Percentiles rank a stretch among this genome's conserved stretches.
These are phyloP conservation scores for Phytophthora palmivora DNA, from an alignment of 352 stramenopile species.

Conservation along the genomic window DNA sequence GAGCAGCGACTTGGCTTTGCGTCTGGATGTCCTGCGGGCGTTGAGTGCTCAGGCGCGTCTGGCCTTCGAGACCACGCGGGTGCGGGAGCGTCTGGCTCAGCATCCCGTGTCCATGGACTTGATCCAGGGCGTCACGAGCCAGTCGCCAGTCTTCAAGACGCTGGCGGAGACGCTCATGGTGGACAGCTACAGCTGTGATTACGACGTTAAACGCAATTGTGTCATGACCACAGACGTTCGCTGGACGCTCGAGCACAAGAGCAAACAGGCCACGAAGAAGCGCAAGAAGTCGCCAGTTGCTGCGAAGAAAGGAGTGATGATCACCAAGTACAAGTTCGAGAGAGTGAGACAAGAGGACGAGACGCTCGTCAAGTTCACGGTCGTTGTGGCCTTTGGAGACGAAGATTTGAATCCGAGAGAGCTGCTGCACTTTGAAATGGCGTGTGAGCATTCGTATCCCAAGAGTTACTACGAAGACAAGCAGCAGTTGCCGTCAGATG, in stretches of 20 bases:
- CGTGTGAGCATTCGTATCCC: constrained; percentile 60
- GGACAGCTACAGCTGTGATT: constrained; percentile 68
- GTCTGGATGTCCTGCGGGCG: constrained; percentile 69
- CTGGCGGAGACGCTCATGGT: constrained; percentile 52
- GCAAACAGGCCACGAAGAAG: constrained; percentile 52
- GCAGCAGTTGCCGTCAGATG: constrained; percentile 43
- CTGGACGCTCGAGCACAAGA: constrained; percentile 51
- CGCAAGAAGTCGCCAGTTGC: constrained; percentile 33
- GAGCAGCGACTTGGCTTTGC: constrained; percentile 67
- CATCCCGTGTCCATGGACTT: constrained; percentile 74
- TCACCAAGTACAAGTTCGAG: constrained; percentile 61
- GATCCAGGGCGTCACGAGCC: constrained; percentile 55
- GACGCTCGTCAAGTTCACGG: constrained; percentile 57
- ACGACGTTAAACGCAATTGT: constrained; percentile 67
- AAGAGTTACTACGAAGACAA: constrained; percentile 79
- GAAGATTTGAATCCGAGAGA: constrained; percentile 46
- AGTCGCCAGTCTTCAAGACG: constrained; percentile 55
- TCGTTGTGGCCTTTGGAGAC: constrained; percentile 50
- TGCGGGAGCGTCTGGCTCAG: constrained; percentile 62
- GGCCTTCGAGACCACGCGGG: constrained; percentile 71
- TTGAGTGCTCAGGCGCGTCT: constrained; percentile 66
- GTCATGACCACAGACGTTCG: constrained; percentile 63
- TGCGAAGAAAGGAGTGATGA: constrained; percentile 36
- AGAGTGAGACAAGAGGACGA: constrained; percentile 35
- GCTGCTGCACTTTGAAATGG: constrained; percentile 70